Evolutionary conservation across 148 eudicot species (phyloP).

Genomic region (Spergularia marina): DNA sequence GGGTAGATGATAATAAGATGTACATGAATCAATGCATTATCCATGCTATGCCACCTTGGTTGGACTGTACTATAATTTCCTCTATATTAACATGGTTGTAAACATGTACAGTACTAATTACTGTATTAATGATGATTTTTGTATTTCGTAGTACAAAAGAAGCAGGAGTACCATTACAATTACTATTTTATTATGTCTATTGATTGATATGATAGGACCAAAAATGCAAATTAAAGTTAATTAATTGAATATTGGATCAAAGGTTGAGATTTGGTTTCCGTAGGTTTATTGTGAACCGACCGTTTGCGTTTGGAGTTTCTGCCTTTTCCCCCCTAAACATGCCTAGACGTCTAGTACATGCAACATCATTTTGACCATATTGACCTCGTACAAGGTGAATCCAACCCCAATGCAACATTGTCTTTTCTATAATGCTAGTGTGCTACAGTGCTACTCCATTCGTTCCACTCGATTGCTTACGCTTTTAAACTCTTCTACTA

Average conservation of each 20-base stretch:
- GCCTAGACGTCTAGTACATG: not conserved
- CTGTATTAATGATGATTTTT: not conserved
- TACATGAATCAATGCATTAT: no score
- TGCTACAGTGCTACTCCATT: no score
- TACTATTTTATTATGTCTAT: not conserved
- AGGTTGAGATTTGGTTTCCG: constrained; percentile 2
- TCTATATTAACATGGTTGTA: no score
- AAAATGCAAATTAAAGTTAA: not conserved
- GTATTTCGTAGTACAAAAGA: not conserved
- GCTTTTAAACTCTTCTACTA: no score
- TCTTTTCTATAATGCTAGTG: no score
- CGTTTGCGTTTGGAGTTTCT: not conserved
- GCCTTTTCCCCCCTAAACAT: not conserved
- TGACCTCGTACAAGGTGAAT: no score
- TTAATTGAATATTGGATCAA: not conserved
- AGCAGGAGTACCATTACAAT: not conserved
- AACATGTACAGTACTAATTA: not conserved
- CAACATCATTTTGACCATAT: not conserved
- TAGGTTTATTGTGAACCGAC: constrained; percentile 19
- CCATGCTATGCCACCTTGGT: not conserved
- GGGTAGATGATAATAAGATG: not conserved
- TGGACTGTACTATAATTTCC: not conserved
- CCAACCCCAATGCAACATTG: no score
- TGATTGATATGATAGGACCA: not conserved
- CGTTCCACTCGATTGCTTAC: no score